Conservation (phyloP, 1,139 yeast genomes). For the Nakaseomyces kungkrabaensis region DNA sequence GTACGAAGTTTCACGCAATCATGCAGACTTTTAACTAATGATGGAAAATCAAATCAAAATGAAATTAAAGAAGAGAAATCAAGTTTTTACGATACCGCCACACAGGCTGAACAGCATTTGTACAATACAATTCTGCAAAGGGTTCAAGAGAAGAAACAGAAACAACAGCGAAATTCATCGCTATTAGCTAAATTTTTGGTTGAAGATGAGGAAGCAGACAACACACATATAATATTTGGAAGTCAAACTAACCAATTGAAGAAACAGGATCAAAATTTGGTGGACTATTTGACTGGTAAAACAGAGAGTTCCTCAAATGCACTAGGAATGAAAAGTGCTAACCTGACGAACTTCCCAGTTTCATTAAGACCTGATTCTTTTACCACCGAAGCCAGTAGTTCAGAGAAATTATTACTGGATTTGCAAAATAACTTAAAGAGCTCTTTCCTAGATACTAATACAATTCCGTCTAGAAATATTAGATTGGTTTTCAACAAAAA, state of each 20-base stretch:
- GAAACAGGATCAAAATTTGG: conserved; percentile 4
- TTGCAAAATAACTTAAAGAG: not conserved
- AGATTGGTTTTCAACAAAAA: conserved; percentile 8
- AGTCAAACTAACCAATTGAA: not conserved
- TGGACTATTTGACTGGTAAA: not conserved
- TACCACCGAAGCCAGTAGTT: not conserved
- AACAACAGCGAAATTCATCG: conserved; percentile 7
- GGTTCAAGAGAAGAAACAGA: conserved; percentile 16
- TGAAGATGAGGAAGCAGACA: conserved; percentile 5
- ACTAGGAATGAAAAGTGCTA: not conserved
- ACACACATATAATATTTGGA: conserved; percentile 3
- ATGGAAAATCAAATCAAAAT: not conserved
- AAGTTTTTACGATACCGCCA: conserved; percentile 9
- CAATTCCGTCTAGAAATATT: not conserved
- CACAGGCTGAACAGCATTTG: conserved; percentile 16
- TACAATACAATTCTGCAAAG: conserved; percentile 17
- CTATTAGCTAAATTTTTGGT: conserved; percentile 6
- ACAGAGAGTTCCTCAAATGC: not conserved
- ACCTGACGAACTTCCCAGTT: not conserved
- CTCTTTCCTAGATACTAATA: not conserved
- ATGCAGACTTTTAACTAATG: not conserved
- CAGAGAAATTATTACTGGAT: not conserved
- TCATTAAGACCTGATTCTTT: not conserved
- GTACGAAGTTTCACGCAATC: not conserved
- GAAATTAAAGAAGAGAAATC: conserved; percentile 7